A percentile compares a stretch with the other conserved stretches of the same genome.
These are phyloP conservation scores for Zasmidium angulare DNA, from an alignment of 2,329 filamentous ascomycete genomes.

Conservation along the genomic window DNA sequence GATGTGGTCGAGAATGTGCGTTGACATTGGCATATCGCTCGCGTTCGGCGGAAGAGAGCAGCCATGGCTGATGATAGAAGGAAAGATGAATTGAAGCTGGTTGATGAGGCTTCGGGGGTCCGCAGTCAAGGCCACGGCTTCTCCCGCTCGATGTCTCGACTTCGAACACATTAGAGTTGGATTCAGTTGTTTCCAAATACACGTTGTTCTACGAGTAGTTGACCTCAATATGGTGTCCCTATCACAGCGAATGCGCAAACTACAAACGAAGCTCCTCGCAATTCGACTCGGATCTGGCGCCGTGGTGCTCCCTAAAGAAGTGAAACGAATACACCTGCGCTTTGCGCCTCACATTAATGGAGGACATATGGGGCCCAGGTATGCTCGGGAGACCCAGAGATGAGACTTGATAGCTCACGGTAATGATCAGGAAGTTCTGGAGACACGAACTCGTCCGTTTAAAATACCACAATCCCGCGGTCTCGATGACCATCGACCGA, in stretches of 20 bases:
- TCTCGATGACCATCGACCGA: slow-evolving; percentile 80
- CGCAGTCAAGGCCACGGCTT: background rate
- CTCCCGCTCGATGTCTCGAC: background rate
- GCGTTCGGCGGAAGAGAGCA: slow-evolving; percentile 26
- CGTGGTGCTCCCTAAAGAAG: slow-evolving; percentile 72
- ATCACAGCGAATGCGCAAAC: slow-evolving; percentile 69
- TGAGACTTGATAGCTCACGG: slow-evolving; percentile 17
- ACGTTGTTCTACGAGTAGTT: background rate
- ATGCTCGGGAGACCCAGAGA: slow-evolving; percentile 18
- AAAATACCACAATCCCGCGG: slow-evolving; percentile 88
- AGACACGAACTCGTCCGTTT: slow-evolving; percentile 75
- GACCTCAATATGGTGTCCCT: slow-evolving; percentile 53
- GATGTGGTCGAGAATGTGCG: slow-evolving; percentile 35
- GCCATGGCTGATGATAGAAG: slow-evolving; percentile 20
- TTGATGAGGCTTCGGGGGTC: slow-evolving; percentile 4
- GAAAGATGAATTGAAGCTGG: background rate
- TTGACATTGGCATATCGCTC: slow-evolving; percentile 18
- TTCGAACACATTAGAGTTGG: slow-evolving; percentile 5
- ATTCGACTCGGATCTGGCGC: slow-evolving; percentile 82
- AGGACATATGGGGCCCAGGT: slow-evolving; percentile 75
- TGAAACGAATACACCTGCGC: slow-evolving; percentile 73
- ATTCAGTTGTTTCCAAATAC: background rate
- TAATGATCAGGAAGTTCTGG: slow-evolving; percentile 76
- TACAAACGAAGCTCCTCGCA: slow-evolving; percentile 70
- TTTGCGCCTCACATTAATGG: slow-evolving; percentile 63